Base-by-base conservation (phyloP, 257 asterid genomes). In the Scutellaria barbata region DNA sequence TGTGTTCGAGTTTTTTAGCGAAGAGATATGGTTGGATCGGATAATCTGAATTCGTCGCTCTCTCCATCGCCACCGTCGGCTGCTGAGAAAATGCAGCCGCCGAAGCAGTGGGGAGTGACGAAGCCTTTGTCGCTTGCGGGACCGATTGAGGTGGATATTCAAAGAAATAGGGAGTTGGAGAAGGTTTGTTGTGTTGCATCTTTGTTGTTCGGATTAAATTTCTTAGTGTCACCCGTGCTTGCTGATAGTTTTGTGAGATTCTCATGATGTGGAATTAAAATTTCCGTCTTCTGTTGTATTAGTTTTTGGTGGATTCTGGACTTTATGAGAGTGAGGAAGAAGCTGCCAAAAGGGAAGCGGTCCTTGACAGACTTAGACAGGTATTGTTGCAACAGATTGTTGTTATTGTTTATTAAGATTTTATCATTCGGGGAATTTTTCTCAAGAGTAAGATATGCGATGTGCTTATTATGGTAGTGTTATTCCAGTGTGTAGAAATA, bases 221-320 rank as follows among this genome's bases (percentile, higher is more conserved):
- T 14, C 9, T 55, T 25, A 25, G 11, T 55, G 40, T 3, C 10
- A 8, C 1, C 7, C 7, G 20, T 14, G 18, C 8, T 59, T 33
- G 16, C 56, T 67, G 63, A 47, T 65, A 43, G 18, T 18, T 16
- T 69, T 60, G 14, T 52, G 71, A 61, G 66, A 54, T 56, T 77
- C 74, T 84, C 14, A 51, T 40, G 52, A 10, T 20, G n/a, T 63
- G 53, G 50, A 5, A 50, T 14, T 1, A 2, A 2, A 2, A 2
- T 30, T 30, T 4, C 35, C 35, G 35, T 30, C 18, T 72, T 1
- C 54, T 68, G 35, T 41, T 74, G 61, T 57, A 71, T 46, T 73
- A 89, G 99, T 88, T 85, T 83, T 76, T 89, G 90, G 84, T 71
- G 59, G 90, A 84, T 63, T 80, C 95, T 18, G 96, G 94, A 60